Evolutionary conservation across 306 rosid species (phyloP).

Genomic region (Sesbania bispinosa): DNA sequence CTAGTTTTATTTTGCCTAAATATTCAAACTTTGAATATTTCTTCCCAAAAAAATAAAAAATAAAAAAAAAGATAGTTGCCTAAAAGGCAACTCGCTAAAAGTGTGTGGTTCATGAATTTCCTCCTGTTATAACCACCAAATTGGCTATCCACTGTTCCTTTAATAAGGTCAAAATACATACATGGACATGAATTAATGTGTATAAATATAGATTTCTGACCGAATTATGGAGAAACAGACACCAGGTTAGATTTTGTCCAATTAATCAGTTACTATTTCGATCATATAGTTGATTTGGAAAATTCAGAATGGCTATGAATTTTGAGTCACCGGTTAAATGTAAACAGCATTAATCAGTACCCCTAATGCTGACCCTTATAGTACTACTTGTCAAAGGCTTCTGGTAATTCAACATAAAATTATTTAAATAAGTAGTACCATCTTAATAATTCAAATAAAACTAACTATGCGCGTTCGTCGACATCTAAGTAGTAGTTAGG

Average conservation of each 20-base stretch:
- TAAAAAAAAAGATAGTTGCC: neutral
- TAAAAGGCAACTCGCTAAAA: neutral
- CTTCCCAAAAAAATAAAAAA: neutral
- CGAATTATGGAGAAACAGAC: conserved; percentile 8
- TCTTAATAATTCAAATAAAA: no score
- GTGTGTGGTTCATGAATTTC: conserved; percentile 24
- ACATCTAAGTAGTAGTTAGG: no score
- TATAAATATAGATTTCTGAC: conserved; percentile 5
- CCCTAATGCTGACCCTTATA: neutral
- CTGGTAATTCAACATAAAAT: neutral
- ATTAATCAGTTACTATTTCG: neutral
- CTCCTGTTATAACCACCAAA: neutral
- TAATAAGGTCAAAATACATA: conserved; percentile 23
- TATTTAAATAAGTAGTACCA: no score
- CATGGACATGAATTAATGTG: neutral
- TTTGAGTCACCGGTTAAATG: neutral
- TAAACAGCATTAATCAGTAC: neutral
- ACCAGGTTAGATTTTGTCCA: neutral
- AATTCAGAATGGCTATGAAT: neutral
- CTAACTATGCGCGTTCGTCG: no score
- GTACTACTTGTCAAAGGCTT: conserved; percentile 27
- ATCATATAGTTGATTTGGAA: conserved; percentile 1
- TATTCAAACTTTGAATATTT: conserved; percentile 37
- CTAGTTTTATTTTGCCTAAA: neutral
- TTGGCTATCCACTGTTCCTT: neutral